phyloP scores from a whole-genome alignment of 148 eudicot species.

The Rhododendron ferrugineum region DNA sequence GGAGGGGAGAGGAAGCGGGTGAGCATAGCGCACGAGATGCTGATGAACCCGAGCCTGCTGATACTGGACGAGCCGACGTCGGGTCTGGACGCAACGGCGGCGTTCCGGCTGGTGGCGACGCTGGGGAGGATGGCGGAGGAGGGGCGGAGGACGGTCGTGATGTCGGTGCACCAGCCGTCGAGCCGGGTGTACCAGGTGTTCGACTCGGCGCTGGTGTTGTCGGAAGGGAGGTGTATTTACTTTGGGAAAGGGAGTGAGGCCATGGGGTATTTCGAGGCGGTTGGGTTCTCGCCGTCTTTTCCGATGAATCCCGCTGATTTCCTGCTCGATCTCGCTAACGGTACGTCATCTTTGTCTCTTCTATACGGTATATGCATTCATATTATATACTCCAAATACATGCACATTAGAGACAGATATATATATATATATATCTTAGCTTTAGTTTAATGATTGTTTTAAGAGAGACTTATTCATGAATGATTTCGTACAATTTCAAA shows the following conservation, averaged over 20 bases:
- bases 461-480: too few species aligned
- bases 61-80: constrained; percentile 88
- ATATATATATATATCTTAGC: neutral
- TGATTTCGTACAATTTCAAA: too few species aligned
- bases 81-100: constrained; percentile 81
- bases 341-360: constrained; percentile 38
- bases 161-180: constrained; percentile 85
- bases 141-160: constrained; percentile 67
- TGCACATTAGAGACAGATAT: neutral
- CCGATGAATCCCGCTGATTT: constrained; percentile 97
- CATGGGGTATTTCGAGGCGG: constrained; percentile 53
- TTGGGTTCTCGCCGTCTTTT: constrained; percentile 70
- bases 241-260: constrained; percentile 67
- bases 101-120: constrained; percentile 44
- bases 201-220: constrained; percentile 58
- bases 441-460: neutral
- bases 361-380: too few species aligned
- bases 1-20: constrained; percentile 90
- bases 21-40: constrained; percentile 80
- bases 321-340: constrained; percentile 97
- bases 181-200: constrained; percentile 68
- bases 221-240: constrained; percentile 68
- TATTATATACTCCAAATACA: neutral
- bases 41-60: constrained; percentile 72
- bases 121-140: constrained; percentile 39